phyloP scores from a whole-genome alignment of 176 grass and related monocot genomes.

The Hyparrhenia diplandra region DNA sequence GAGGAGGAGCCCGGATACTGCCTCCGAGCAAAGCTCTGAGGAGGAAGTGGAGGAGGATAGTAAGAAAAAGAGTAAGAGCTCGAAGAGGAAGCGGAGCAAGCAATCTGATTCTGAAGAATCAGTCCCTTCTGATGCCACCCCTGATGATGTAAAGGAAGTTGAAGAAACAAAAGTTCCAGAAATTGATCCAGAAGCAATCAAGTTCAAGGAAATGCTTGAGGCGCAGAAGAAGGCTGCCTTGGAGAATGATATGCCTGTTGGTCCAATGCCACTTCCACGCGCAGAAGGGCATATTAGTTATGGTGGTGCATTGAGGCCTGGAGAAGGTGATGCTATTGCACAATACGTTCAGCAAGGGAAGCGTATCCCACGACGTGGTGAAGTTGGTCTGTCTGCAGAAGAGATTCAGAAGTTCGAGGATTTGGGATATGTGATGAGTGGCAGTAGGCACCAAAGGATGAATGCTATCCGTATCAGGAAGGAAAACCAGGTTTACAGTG shows the following conservation, averaged over 20 bases:
- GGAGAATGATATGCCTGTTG: slow-evolving; percentile 76
- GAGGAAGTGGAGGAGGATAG: slow-evolving; percentile 26
- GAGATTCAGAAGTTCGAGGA: slow-evolving; percentile 91
- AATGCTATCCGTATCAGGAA: slow-evolving; percentile 97
- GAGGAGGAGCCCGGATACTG: slow-evolving; percentile 22
- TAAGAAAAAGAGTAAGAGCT: slow-evolving; percentile 45
- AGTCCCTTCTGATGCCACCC: slow-evolving; percentile 30
- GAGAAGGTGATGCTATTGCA: slow-evolving; percentile 99
- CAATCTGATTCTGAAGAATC: slow-evolving; percentile 42
- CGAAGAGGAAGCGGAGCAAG: slow-evolving; percentile 39
- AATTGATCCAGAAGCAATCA: slow-evolving; percentile 78
- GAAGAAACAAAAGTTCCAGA: slow-evolving; percentile 40
- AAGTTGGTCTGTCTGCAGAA: slow-evolving; percentile 89
- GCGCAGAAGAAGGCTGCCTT: slow-evolving; percentile 81
- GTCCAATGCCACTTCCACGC: slow-evolving; percentile 69
- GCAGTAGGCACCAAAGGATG: slow-evolving; percentile 98
- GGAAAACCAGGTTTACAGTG: slow-evolving; percentile 98
- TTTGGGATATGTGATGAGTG: slow-evolving; percentile 96
- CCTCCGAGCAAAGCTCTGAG: slow-evolving; percentile 33
- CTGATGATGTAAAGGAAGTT: slow-evolving; percentile 30
- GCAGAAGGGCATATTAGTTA: slow-evolving; percentile 93
- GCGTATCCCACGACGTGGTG: slow-evolving; percentile 96
- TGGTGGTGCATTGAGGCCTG: slow-evolving; percentile 89
- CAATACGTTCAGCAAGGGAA: slow-evolving; percentile 98
- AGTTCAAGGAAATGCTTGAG: slow-evolving; percentile 85